Conservation (phyloP, 176 grass and related monocot genomes). For the Ensete glaucum region DNA sequence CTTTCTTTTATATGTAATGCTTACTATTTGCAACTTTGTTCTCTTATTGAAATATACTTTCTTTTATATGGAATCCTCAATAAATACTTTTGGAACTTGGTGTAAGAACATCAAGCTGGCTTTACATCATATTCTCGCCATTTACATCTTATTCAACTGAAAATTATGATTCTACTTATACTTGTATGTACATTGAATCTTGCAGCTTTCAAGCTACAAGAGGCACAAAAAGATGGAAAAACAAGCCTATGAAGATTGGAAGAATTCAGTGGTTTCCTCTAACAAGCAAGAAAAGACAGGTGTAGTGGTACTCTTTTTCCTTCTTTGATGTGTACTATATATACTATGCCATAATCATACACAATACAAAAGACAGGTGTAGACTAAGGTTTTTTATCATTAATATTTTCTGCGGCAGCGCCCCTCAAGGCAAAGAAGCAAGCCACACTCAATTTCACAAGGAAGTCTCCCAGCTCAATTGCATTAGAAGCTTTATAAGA, state of each 20-base stretch:
- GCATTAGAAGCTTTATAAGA: constrained; percentile 16
- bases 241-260: constrained; percentile 66
- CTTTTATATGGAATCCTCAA: no score
- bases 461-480: constrained; percentile 29
- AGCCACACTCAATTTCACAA: constrained; percentile 59
- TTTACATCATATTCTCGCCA: no score
- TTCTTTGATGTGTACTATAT: background rate
- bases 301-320: constrained; percentile 14
- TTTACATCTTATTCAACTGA: no score
- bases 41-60: no score
- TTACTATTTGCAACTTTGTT: no score
- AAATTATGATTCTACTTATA: no score
- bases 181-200: background rate
- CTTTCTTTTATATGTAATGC: no score
- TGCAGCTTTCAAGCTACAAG: constrained; percentile 74
- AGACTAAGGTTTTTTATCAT: background rate
- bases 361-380: no score
- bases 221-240: constrained; percentile 83
- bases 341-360: background rate
- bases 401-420: constrained; percentile 19
- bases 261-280: constrained; percentile 60
- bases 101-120: no score
- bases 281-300: constrained; percentile 65
- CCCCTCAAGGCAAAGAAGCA: constrained; percentile 49
- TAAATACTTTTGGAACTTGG: no score